These are phyloP conservation scores for Straminergon stramineum DNA, from an alignment of 225 moss, liverwort and hornwort species.

Conservation along the genomic window DNA sequence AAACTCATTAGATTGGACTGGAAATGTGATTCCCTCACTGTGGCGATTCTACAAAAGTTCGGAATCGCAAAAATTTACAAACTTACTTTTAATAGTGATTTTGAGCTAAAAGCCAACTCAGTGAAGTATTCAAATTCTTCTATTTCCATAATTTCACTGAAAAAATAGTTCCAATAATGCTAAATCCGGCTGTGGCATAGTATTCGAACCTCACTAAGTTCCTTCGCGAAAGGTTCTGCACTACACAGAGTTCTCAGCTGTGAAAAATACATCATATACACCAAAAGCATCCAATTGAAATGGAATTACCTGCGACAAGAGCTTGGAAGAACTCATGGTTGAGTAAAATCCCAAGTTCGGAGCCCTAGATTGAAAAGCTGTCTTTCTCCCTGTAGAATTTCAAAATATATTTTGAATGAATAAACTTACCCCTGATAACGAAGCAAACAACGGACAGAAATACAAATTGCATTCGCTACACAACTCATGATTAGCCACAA, in stretches of 20 bases:
- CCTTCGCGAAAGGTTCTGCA: background rate
- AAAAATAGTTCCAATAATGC: background rate
- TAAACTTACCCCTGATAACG: background rate
- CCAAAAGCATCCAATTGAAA: background rate
- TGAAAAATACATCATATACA: background rate
- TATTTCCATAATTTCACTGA: background rate
- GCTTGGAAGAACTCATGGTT: background rate
- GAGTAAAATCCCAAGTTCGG: background rate
- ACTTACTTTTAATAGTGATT: no score
- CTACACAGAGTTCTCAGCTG: background rate
- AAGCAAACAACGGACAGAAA: background rate
- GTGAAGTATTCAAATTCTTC: background rate
- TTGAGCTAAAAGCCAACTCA: background rate
- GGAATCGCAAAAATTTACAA: background rate
- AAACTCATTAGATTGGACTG: background rate
- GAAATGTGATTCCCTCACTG: background rate
- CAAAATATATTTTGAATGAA: background rate
- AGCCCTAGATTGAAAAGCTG: background rate
- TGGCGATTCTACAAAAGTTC: background rate
- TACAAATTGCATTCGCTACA: background rate
- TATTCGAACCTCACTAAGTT: background rate
- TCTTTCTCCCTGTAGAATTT: constrained; percentile 5
- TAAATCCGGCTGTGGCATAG: background rate
- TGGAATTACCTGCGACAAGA: constrained; percentile 6
- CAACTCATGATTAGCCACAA: background rate